Percentiles rank a stretch among this genome's conserved stretches.
phyloP scores from a whole-genome alignment of 192 early-diverging fungal species.

The Rhizoclosmatium sp. region DNA sequence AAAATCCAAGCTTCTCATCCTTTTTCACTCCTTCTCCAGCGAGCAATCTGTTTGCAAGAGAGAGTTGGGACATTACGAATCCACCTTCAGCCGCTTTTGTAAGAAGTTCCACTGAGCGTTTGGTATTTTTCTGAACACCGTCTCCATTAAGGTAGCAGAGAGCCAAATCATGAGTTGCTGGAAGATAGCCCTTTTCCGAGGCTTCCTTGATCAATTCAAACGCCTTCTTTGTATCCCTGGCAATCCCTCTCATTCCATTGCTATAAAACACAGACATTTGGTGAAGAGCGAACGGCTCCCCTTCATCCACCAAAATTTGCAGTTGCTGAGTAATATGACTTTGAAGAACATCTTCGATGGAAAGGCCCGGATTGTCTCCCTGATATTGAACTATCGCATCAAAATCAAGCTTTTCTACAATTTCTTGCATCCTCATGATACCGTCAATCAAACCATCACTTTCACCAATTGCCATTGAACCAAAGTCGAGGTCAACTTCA shows the following conservation, averaged over 20 bases:
- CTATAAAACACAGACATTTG: not conserved
- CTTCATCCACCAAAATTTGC: not conserved
- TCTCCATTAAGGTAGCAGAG: not conserved
- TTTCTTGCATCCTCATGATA: not conserved
- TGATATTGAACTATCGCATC: not conserved
- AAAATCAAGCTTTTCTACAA: not conserved
- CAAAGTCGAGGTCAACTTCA: not conserved
- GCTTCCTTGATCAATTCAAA: not conserved
- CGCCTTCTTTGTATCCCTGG: not conserved
- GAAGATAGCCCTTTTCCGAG: not conserved
- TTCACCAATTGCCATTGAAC: not conserved
- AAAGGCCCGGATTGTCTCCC: not conserved
- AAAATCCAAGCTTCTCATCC: not conserved
- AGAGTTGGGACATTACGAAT: not conserved
- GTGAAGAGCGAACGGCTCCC: not conserved
- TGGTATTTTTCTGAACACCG: not conserved
- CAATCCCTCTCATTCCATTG: not conserved
- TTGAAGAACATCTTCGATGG: not conserved
- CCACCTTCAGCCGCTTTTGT: not conserved
- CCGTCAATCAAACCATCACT: not conserved
- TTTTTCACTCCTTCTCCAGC: not conserved
- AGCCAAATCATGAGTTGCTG: not conserved
- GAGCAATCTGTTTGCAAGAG: slow-evolving; percentile 3
- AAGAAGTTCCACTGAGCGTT: not conserved
- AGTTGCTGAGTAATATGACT: not conserved